Conservation (phyloP, 2,329 filamentous ascomycete genomes). For the Alternaria sp. region DNA sequence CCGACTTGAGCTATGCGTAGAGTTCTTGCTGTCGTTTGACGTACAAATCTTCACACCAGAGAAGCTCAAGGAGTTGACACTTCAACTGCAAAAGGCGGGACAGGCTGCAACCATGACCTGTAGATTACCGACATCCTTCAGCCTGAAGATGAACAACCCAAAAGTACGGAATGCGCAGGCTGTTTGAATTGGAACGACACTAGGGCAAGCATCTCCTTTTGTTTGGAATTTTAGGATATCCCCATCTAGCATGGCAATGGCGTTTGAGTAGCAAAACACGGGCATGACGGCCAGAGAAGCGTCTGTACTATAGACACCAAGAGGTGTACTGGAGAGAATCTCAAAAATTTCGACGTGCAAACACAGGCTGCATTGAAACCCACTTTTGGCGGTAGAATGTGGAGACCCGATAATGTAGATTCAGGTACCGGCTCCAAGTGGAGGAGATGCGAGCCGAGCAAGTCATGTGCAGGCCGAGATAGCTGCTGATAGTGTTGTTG, state of each 20-base stretch:
- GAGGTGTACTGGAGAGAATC: slow-evolving; percentile 7
- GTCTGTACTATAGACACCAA: slow-evolving; percentile 13
- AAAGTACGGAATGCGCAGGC: slow-evolving; percentile 33
- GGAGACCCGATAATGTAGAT: slow-evolving; percentile 11
- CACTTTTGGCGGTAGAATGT: slow-evolving; percentile 12
- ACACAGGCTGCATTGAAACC: slow-evolving; percentile 2
- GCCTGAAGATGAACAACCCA: slow-evolving; percentile 33
- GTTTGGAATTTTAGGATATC: slow-evolving; percentile 31
- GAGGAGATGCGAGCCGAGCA: not conserved
- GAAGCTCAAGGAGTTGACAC: slow-evolving; percentile 42
- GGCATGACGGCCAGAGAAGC: slow-evolving; percentile 3
- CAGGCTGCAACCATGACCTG: slow-evolving; percentile 45
- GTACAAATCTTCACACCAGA: slow-evolving; percentile 47
- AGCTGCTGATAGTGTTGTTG: not conserved
- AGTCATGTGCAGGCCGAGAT: not conserved
- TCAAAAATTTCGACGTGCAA: slow-evolving; percentile 1
- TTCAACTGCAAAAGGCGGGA: slow-evolving; percentile 48
- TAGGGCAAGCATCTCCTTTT: slow-evolving; percentile 13
- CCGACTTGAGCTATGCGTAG: slow-evolving; percentile 78
- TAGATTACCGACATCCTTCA: slow-evolving; percentile 44
- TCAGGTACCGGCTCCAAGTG: slow-evolving; percentile 9
- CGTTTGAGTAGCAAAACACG: slow-evolving; percentile 7
- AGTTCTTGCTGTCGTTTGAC: slow-evolving; percentile 54
- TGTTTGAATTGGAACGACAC: slow-evolving; percentile 6
- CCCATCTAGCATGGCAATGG: slow-evolving; percentile 20